Conservation (phyloP, 768 basidiomycete species). For the Dentipellis fragilis region DNA sequence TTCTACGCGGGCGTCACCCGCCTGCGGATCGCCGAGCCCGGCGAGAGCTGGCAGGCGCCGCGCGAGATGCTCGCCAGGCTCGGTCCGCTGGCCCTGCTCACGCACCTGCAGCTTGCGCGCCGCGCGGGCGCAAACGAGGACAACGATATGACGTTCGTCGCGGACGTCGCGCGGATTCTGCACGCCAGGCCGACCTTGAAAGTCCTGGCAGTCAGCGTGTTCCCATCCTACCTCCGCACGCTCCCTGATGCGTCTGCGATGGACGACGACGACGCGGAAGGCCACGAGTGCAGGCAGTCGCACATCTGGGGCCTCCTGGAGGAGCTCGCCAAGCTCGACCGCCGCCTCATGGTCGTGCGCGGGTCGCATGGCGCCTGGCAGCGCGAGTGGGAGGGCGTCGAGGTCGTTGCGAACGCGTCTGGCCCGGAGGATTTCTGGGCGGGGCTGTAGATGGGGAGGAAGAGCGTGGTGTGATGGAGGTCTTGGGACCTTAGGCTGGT, state of each 20-base stretch:
- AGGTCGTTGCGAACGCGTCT: not conserved
- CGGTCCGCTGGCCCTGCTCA: conserved; percentile 23
- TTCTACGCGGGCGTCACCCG: conserved; percentile 21
- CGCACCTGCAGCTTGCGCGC: conserved; percentile 31
- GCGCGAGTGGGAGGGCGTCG: conserved; percentile 6
- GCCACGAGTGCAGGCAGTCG: not conserved
- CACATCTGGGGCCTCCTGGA: conserved; percentile 10
- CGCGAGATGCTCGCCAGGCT: conserved; percentile 23
- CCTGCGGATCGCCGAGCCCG: conserved; percentile 30
- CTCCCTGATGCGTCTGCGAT: not conserved
- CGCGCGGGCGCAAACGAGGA: conserved; percentile 30
- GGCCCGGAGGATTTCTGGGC: not conserved
- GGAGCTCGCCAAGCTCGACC: conserved; percentile 7
- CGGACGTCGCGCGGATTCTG: conserved; percentile 24
- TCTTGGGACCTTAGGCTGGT: not conserved
- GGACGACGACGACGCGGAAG: not conserved
- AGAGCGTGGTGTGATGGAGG: not conserved
- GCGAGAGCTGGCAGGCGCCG: conserved; percentile 27
- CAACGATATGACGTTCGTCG: conserved; percentile 29
- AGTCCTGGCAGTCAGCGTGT: conserved; percentile 28
- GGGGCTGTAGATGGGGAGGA: not conserved
- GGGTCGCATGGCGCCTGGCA: conserved; percentile 5
- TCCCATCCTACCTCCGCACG: conserved; percentile 9
- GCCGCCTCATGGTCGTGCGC: conserved; percentile 10
- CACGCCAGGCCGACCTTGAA: conserved; percentile 19